Conservation (phyloP, 805 yeast species). For the Candida hungchunana region DNA sequence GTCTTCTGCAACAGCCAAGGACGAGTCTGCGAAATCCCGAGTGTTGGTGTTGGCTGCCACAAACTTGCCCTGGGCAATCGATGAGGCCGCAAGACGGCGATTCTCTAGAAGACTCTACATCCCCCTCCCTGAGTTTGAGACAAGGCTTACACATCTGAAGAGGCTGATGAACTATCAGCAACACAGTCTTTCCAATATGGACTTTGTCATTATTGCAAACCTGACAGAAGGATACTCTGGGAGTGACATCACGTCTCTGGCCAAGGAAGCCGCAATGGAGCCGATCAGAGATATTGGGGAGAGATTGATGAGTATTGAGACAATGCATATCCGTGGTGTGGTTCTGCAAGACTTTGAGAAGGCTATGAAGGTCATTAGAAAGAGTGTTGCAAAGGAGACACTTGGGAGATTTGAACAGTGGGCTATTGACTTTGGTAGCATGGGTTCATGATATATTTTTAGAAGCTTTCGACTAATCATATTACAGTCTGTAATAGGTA, state of each 20-base stretch:
- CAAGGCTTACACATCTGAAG: slow-evolving; percentile 66
- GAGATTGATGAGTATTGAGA: slow-evolving; percentile 59
- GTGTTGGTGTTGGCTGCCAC: slow-evolving; percentile 94
- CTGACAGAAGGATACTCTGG: slow-evolving; percentile 88
- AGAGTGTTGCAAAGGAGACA: slow-evolving; percentile 84
- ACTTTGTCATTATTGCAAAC: slow-evolving; percentile 53
- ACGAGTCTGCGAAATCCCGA: slow-evolving; percentile 44
- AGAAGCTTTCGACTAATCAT: too few species aligned
- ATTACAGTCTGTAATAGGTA: too few species aligned
- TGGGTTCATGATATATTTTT: slow-evolving; percentile 62
- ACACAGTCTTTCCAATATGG: slow-evolving; percentile 60
- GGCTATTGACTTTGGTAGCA: slow-evolving; percentile 83
- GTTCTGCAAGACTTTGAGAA: slow-evolving; percentile 65
- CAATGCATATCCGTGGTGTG: slow-evolving; percentile 76
- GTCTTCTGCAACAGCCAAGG: slow-evolving; percentile 67
- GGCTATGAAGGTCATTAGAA: slow-evolving; percentile 76
- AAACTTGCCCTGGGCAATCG: slow-evolving; percentile 94
- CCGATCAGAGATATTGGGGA: slow-evolving; percentile 91
- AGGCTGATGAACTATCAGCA: slow-evolving; percentile 69
- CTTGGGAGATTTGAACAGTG: slow-evolving; percentile 78
- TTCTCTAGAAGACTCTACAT: slow-evolving; percentile 90
- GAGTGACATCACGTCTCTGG: slow-evolving; percentile 86
- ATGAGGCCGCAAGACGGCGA: slow-evolving; percentile 93
- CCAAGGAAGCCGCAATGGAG: slow-evolving; percentile 98
- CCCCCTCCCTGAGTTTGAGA: slow-evolving; percentile 86